phyloP scores from a whole-genome alignment of 1,284 basidiomycete genomes.

The Ustilago tritici region DNA sequence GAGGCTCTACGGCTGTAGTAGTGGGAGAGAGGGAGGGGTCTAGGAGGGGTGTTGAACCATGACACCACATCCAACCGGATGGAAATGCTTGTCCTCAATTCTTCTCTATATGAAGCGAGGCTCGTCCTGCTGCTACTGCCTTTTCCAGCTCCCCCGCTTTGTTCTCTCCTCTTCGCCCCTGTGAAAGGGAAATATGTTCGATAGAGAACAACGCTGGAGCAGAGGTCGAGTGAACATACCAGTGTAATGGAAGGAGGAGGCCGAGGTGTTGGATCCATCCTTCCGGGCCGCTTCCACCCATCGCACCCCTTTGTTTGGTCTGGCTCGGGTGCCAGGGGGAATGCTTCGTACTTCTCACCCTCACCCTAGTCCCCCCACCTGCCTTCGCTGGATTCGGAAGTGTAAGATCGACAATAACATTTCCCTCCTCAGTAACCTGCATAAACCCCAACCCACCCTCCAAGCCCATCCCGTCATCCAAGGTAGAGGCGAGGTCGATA shows the following conservation, averaged over 20 bases:
- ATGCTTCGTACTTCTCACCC: constrained; percentile 18
- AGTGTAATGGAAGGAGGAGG: constrained; percentile 29
- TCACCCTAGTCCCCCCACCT: constrained; percentile 13
- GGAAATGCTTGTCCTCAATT: constrained; percentile 52
- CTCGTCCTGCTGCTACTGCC: constrained; percentile 32
- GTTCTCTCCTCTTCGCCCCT: not conserved
- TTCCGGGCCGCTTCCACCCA: constrained; percentile 34
- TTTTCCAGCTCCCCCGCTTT: constrained; percentile 5
- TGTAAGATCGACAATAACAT: constrained; percentile 27
- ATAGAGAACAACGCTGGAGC: constrained; percentile 31
- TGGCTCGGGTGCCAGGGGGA: constrained; percentile 18
- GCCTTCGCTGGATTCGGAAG: constrained; percentile 5
- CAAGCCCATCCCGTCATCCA: not conserved
- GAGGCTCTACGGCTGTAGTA: not conserved
- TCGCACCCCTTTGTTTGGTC: not conserved
- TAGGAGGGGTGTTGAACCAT: constrained; percentile 24
- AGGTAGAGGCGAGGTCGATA: constrained; percentile 19
- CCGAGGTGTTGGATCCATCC: constrained; percentile 44
- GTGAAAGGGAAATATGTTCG: constrained; percentile 19
- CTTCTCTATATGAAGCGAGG: constrained; percentile 34
- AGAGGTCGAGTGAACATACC: constrained; percentile 41
- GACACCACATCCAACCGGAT: constrained; percentile 43
- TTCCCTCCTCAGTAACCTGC: constrained; percentile 22
- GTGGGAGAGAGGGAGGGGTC: not conserved
- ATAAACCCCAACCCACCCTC: constrained; percentile 20